These are phyloP conservation scores for Aspergillus funiculosus DNA, from an alignment of 495 filamentous ascomycete species.

Conservation along the genomic window DNA sequence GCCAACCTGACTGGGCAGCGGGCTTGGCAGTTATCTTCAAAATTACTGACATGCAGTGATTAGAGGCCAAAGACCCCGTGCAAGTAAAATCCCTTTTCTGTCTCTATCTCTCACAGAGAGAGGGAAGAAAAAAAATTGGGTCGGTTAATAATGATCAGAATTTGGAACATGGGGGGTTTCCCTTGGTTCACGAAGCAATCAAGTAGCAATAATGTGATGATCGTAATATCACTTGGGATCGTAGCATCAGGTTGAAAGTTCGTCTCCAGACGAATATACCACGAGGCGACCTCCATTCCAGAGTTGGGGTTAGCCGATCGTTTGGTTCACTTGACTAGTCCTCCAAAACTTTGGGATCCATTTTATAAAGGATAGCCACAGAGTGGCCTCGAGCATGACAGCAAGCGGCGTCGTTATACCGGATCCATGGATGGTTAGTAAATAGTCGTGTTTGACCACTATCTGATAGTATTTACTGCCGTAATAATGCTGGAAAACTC, in stretches of 20 bases:
- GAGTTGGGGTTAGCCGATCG: conserved; percentile 15
- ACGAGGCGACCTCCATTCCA: conserved; percentile 14
- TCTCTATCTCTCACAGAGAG: no score
- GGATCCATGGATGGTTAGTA: conserved; percentile 5
- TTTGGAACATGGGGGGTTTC: conserved; percentile 2
- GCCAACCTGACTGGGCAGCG: no score
- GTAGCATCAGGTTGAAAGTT: not conserved
- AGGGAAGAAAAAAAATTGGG: no score
- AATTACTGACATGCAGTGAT: conserved; percentile 16
- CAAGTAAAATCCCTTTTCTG: no score
- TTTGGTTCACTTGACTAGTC: conserved; percentile 7
- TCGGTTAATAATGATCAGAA: no score
- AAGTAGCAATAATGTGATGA: no score
- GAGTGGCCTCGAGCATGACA: conserved; percentile 15
- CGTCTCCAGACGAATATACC: not conserved
- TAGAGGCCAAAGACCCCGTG: conserved; percentile 2
- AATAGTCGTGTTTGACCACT: conserved; percentile 8
- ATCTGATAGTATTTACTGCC: not conserved
- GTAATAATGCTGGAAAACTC: no score
- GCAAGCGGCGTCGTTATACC: not conserved
- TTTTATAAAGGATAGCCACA: conserved; percentile 13
- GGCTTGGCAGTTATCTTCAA: no score
- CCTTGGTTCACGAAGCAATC: no score
- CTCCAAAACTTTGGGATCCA: conserved; percentile 15
- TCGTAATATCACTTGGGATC: no score